Percentiles rank a stretch among this genome's conserved stretches.
phyloP scores from a whole-genome alignment of 169 alveolate species.

The Plasmodium blacklocki region DNA sequence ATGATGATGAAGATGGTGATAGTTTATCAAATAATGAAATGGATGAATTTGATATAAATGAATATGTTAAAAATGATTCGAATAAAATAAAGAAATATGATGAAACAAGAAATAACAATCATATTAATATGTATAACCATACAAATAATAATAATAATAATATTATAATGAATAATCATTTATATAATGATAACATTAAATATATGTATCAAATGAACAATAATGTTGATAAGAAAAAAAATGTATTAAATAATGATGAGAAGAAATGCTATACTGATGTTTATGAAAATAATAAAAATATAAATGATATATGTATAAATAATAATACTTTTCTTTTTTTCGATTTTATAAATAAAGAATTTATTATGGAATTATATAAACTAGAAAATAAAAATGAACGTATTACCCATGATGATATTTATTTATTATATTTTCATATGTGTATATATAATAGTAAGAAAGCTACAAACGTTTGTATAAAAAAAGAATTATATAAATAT shows the following conservation, averaged over 20 bases:
- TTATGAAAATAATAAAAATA: slow-evolving; percentile 3
- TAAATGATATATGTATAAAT: slow-evolving; percentile 11
- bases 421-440: slow-evolving; percentile 47
- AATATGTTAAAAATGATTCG: background rate
- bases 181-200: too few relatives aligned
- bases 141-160: too few relatives aligned
- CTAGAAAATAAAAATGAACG: slow-evolving; percentile 18
- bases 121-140: too few relatives aligned
- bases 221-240: background rate
- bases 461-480: slow-evolving; percentile 37
- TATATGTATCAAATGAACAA: background rate
- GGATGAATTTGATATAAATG: slow-evolving; percentile 4
- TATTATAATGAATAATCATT: too few relatives aligned
- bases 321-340: slow-evolving; percentile 22
- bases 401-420: slow-evolving; percentile 49
- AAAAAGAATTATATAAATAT: slow-evolving; percentile 38
- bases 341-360: slow-evolving; percentile 33
- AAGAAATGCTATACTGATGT: background rate
- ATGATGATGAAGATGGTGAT: background rate
- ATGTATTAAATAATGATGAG: background rate
- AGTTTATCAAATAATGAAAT: background rate
- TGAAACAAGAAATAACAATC: background rate
- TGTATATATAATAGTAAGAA: slow-evolving; percentile 64
- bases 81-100: background rate
- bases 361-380: slow-evolving; percentile 17